Conservation (phyloP, 2,329 filamentous ascomycete species). For the Lasiodiplodia gonubiensis region DNA sequence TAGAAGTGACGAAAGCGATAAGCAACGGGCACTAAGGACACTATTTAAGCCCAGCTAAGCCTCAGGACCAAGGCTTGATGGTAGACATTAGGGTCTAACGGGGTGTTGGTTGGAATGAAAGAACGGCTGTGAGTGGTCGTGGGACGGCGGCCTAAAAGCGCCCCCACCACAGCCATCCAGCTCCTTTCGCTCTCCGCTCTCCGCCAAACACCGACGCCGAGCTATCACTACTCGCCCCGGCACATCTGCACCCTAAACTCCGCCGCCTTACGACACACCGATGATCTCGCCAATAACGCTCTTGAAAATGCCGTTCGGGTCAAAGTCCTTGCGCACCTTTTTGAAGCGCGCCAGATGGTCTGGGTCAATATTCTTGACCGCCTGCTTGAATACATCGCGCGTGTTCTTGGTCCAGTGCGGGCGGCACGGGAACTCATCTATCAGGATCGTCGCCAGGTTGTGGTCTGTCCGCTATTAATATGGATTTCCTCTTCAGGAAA, state of each 20-base stretch:
- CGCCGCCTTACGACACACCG: constrained; percentile 39
- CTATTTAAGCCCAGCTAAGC: constrained; percentile 3
- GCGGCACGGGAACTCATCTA: constrained; percentile 58
- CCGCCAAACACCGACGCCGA: background rate
- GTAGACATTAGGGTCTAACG: background rate
- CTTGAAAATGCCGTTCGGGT: constrained; percentile 55
- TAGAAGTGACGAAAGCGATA: background rate
- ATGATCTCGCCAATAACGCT: constrained; percentile 58
- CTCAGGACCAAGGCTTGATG: background rate
- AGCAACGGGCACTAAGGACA: background rate
- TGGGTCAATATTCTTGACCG: constrained; percentile 56
- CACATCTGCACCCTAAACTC: background rate
- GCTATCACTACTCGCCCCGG: background rate
- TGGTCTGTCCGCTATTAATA: constrained; percentile 37
- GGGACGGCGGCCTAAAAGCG: background rate
- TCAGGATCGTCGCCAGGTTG: constrained; percentile 53
- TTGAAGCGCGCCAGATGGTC: constrained; percentile 56
- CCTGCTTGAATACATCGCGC: constrained; percentile 53
- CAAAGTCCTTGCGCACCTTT: constrained; percentile 55
- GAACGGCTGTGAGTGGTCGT: background rate
- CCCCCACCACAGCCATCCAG: background rate
- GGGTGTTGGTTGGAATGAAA: background rate
- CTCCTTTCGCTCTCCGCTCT: background rate
- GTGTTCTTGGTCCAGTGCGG: constrained; percentile 64
- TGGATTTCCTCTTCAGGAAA: no score